Conservation (phyloP, 148 eudicot genomes). For the Talinum fruticosum region DNA sequence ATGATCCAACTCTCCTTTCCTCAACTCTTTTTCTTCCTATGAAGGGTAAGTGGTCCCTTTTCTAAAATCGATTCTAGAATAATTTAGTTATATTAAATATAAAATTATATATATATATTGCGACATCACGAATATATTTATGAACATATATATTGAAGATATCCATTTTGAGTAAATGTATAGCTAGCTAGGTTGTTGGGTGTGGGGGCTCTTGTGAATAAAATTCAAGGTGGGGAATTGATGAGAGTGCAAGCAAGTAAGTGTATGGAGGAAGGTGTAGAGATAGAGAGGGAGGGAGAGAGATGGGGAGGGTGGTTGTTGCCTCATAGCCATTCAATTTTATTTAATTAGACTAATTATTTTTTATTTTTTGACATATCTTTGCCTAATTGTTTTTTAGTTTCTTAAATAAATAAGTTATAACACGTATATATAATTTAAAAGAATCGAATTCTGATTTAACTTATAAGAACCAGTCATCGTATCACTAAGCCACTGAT, state of each 20-base stretch:
- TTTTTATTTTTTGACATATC: background rate
- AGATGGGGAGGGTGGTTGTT: background rate
- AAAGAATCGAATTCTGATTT: too few species aligned
- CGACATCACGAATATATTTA: too few species aligned
- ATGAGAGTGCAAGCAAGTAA: slow-evolving; percentile 13
- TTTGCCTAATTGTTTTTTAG: background rate
- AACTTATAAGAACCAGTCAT: too few species aligned
- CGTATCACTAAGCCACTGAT: too few species aligned
- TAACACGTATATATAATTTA: too few species aligned
- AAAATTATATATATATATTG: too few species aligned
- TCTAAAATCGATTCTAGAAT: too few species aligned
- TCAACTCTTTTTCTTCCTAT: too few species aligned
- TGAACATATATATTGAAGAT: background rate
- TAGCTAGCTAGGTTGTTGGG: slow-evolving; percentile 8
- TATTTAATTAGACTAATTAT: background rate
- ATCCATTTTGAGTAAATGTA: slow-evolving; percentile 2
- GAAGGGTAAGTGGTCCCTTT: too few species aligned
- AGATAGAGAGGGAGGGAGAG: background rate
- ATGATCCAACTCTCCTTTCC: too few species aligned
- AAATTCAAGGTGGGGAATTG: slow-evolving; percentile 13
- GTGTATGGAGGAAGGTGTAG: slow-evolving; percentile 17
- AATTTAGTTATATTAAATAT: too few species aligned
- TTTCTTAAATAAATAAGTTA: too few species aligned
- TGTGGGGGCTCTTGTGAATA: slow-evolving; percentile 16
- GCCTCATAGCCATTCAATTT: slow-evolving; percentile 6